Conservation (phyloP, 83 land plant genomes). For the Picea abies region DNA sequence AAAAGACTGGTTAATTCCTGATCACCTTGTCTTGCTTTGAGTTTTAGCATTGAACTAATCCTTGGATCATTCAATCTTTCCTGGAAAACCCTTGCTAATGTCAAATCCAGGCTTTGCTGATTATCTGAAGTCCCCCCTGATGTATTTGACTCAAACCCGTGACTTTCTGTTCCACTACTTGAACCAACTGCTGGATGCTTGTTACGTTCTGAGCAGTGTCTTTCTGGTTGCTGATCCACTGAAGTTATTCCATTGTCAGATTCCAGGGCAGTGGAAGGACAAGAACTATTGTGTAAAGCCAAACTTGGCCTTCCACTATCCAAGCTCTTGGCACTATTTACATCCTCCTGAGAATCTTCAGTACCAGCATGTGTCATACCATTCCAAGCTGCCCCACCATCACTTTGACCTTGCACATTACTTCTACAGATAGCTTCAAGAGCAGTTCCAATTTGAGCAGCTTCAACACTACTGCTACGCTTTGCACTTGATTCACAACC, state of each 20-base stretch:
- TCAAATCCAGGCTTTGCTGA: slow-evolving; percentile 61
- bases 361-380: slow-evolving; percentile 36
- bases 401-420: slow-evolving; percentile 39
- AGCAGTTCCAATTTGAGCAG: slow-evolving; percentile 67
- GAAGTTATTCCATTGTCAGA: slow-evolving; percentile 34
- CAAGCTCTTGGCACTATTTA: slow-evolving; percentile 61
- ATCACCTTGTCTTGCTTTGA: slow-evolving; percentile 59
- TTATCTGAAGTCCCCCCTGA: slow-evolving; percentile 63
- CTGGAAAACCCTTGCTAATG: slow-evolving; percentile 81
- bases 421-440: slow-evolving; percentile 43
- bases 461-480: slow-evolving; percentile 90
- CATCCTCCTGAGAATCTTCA: slow-evolving; percentile 59
- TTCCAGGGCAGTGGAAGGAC: slow-evolving; percentile 63
- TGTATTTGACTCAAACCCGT: slow-evolving; percentile 69
- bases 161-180: slow-evolving; percentile 63
- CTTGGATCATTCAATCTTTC: slow-evolving; percentile 93
- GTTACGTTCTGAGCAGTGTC: slow-evolving; percentile 23
- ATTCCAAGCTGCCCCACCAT: slow-evolving; percentile 43
- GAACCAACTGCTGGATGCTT: slow-evolving; percentile 41
- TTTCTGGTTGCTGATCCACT: slow-evolving; percentile 34
- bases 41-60: slow-evolving; percentile 72
- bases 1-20: slow-evolving; percentile 78
- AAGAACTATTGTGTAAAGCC: slow-evolving; percentile 53
- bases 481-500: slow-evolving; percentile 97
- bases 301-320: slow-evolving; percentile 84